phyloP scores from a whole-genome alignment of 805 yeast species.

The Suhomyces tanzawaensis region DNA sequence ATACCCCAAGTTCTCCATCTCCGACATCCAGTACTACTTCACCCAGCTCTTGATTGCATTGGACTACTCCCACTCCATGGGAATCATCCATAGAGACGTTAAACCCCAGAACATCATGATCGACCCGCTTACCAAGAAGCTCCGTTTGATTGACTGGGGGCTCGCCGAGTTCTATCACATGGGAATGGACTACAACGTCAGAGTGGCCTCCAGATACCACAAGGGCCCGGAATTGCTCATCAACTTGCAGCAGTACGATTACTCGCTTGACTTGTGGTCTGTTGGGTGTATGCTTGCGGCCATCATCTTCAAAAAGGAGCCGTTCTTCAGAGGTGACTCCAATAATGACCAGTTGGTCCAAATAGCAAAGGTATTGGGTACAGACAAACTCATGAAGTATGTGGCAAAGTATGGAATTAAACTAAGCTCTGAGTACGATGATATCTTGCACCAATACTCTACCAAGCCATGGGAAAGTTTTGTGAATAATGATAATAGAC shows the following conservation, averaged over 20 bases:
- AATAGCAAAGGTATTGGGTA: slow-evolving; percentile 83
- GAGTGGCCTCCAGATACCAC: slow-evolving; percentile 90
- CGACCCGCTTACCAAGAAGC: slow-evolving; percentile 66
- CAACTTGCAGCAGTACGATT: slow-evolving; percentile 84
- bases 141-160: slow-evolving; percentile 93
- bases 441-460: slow-evolving; percentile 63
- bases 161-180: slow-evolving; percentile 91
- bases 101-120: slow-evolving; percentile 97
- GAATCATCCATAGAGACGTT: slow-evolving; percentile 93
- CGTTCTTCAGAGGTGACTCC: slow-evolving; percentile 88
- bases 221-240: slow-evolving; percentile 92
- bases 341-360: slow-evolving; percentile 90
- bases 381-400: slow-evolving; percentile 71
- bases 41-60: slow-evolving; percentile 77
- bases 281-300: slow-evolving; percentile 93
- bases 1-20: slow-evolving; percentile 72
- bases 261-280: slow-evolving; percentile 91
- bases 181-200: slow-evolving; percentile 83
- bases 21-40: slow-evolving; percentile 81
- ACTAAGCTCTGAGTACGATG: slow-evolving; percentile 73
- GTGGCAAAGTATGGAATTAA: slow-evolving; percentile 67
- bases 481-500: slow-evolving; percentile 65
- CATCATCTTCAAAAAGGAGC: slow-evolving; percentile 85
- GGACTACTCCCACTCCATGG: slow-evolving; percentile 90
- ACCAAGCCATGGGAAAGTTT: slow-evolving; percentile 86